A percentile compares a stretch with the other conserved stretches of the same genome.
Evolutionary conservation across 805 yeast genomes (phyloP).

Genomic region (Saturnispora kantuleensis): DNA sequence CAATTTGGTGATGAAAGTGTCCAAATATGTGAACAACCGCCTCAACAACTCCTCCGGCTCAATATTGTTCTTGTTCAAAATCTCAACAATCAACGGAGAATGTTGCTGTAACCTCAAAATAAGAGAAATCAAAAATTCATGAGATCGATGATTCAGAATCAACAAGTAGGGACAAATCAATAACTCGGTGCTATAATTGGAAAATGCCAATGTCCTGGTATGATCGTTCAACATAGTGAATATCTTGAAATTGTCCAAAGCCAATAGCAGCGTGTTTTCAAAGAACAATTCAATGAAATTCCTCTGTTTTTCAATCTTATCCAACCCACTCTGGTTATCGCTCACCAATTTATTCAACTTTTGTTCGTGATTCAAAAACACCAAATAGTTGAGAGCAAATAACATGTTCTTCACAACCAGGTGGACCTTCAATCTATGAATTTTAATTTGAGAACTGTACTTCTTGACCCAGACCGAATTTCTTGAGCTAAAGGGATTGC

Average conservation of each 20-base stretch:
- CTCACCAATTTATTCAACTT: constrained; percentile 25
- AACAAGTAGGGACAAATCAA: constrained; percentile 40
- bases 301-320: constrained; percentile 25
- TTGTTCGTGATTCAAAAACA: constrained; percentile 30
- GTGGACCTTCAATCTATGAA: constrained; percentile 25
- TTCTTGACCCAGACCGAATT: constrained; percentile 13
- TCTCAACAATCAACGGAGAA: constrained; percentile 27
- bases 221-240: constrained; percentile 27
- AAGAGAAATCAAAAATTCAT: constrained; percentile 48
- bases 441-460: constrained; percentile 19
- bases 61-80: constrained; percentile 25
- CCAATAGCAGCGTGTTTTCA: constrained; percentile 27
- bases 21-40: constrained; percentile 26
- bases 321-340: constrained; percentile 22
- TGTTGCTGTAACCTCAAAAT: constrained; percentile 36
- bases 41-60: constrained; percentile 26
- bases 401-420: constrained; percentile 36
- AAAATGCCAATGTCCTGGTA: constrained; percentile 17
- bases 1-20: constrained; percentile 27
- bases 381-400: constrained; percentile 40
- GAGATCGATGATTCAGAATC: constrained; percentile 45
- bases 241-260: constrained; percentile 30
- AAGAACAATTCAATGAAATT: constrained; percentile 26
- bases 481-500: constrained; percentile 12
- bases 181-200: constrained; percentile 35